Evolutionary conservation across 495 filamentous ascomycete genomes (phyloP), one percentile per base, ranked within the genome.

Genomic region (Penicillium daleae): DNA sequence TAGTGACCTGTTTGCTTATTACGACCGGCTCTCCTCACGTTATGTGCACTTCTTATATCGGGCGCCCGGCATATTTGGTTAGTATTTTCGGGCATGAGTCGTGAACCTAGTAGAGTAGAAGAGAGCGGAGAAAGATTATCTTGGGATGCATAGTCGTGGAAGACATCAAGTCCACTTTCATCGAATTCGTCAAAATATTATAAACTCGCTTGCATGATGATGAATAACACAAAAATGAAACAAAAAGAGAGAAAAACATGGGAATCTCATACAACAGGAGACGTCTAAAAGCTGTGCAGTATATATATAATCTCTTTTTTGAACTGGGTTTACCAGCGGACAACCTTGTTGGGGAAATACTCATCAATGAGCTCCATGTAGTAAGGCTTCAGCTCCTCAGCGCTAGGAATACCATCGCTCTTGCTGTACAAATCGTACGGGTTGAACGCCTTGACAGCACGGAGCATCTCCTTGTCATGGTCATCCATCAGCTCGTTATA

Each of bases 371-470:
- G 83, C 59, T 91, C 91, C 68, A 90, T 65, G 65, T 95, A 96
- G 72, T 96, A 96, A 6, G 88, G 89, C 87, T 88, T 66, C 33
- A 71, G 74, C 66, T 89, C 86, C 69, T 91, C 90, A 1, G 88
- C 85, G 37, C 80, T 87, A 5, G 90, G 90, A 35, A 92, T 79
- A 9, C 86, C 88, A 66, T 97, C 92, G 61, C 89, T 93, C 87
- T 97, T 97, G 74, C 90, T 93, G 75, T 97, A 97, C 57, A 97
- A 63, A 71, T 97, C 92, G 63, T 96, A 97, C 4, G 91, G 91
- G 61, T 96, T 97, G 73, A 97, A 97, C 7, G 90, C 92, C 75
- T 83, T 83, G 29, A 95, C 92, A 29, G 91, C 91, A 60, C 84
- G 84, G 68, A 95, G 71, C 88, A 96, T 90, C 61, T 82, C 81